Conservation (phyloP, 805 yeast species). For the Isabelozyma rhagii region DNA sequence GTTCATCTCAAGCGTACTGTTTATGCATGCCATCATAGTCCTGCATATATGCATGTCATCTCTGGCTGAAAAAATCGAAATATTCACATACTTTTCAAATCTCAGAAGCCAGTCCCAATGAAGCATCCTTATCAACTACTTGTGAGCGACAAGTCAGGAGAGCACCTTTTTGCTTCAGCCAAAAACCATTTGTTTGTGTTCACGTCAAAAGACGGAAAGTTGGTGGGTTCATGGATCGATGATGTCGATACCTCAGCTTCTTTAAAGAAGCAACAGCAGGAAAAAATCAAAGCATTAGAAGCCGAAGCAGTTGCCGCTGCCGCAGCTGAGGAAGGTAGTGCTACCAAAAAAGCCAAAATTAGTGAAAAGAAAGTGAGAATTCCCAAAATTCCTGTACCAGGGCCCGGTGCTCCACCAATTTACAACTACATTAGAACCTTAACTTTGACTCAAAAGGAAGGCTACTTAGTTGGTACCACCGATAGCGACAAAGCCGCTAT, state of each 20-base stretch:
- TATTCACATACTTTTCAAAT: not conserved
- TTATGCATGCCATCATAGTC: not conserved
- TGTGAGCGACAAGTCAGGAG: constrained; percentile 41
- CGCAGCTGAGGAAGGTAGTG: constrained; percentile 13
- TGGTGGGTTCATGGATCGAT: constrained; percentile 65
- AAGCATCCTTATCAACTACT: constrained; percentile 72
- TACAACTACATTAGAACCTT: constrained; percentile 68
- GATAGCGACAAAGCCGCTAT: constrained; percentile 82
- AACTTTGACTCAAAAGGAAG: constrained; percentile 47
- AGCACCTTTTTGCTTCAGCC: constrained; percentile 51
- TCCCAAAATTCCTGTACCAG: constrained; percentile 59
- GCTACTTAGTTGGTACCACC: constrained; percentile 62
- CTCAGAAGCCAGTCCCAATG: constrained; percentile 24
- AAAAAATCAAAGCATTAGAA: constrained; percentile 29
- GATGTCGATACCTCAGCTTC: constrained; percentile 45
- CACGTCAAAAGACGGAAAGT: constrained; percentile 32
- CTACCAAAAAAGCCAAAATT: constrained; percentile 26
- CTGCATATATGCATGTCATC: not conserved
- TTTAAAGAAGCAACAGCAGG: constrained; percentile 47
- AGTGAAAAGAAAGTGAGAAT: constrained; percentile 23
- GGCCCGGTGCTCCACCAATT: constrained; percentile 66
- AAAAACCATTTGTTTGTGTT: constrained; percentile 60
- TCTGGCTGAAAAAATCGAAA: not conserved
- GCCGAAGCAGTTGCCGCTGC: constrained; percentile 20
- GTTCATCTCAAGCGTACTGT: too few species aligned